A percentile compares a stretch with the other conserved stretches of the same genome.
phyloP scores from a whole-genome alignment of 1,284 basidiomycete genomes.

The Fomitopsis palustris region DNA sequence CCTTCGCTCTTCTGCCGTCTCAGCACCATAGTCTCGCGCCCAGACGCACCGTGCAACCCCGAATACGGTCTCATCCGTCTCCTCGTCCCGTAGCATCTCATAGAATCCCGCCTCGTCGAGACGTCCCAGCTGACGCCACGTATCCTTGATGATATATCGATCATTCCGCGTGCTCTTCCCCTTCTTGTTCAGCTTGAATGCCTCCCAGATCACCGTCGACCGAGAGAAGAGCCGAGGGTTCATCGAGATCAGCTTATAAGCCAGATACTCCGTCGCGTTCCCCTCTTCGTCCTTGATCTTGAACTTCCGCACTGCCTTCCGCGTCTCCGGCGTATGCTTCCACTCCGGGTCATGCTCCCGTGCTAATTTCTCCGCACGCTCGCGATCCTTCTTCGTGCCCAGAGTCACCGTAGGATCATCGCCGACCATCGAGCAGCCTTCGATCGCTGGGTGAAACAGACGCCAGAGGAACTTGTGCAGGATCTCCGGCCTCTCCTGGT shows the following conservation, averaged over 20 bases:
- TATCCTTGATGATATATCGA: not conserved
- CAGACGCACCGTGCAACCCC: no score
- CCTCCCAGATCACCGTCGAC: not conserved
- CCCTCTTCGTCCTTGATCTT: not conserved
- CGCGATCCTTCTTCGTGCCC: no score
- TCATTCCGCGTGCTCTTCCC: not conserved
- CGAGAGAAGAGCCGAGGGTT: conserved; percentile 11
- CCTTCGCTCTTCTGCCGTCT: no score
- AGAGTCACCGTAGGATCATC: no score
- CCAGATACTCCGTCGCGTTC: not conserved
- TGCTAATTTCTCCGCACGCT: not conserved
- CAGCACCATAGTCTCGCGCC: no score
- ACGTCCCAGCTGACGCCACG: not conserved
- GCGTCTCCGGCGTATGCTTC: not conserved
- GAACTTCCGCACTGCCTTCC: not conserved
- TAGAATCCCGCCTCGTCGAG: not conserved
- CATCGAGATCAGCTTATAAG: not conserved
- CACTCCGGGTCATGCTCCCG: not conserved
- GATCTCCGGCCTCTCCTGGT: no score
- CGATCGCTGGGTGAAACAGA: no score
- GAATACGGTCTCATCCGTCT: no score
- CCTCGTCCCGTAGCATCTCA: no score
- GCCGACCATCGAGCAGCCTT: no score
- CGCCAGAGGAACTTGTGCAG: no score
- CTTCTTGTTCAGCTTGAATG: not conserved